These are phyloP conservation scores for Moricandia moricandioides DNA, from an alignment of 345 rosid species.

Conservation along the genomic window DNA sequence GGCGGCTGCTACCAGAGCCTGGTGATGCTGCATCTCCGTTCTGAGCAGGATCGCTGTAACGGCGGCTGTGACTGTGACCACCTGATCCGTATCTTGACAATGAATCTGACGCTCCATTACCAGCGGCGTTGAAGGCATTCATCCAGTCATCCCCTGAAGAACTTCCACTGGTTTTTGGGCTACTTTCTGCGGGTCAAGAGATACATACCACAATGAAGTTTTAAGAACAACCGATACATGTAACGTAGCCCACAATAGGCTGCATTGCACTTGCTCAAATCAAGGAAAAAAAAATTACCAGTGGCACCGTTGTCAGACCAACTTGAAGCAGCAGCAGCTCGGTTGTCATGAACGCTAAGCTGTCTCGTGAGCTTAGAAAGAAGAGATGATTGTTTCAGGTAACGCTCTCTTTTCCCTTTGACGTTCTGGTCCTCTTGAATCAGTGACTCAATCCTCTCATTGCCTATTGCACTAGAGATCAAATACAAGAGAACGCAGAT, in stretches of 20 bases:
- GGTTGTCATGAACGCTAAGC: slow-evolving; percentile 86
- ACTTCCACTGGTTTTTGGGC: slow-evolving; percentile 68
- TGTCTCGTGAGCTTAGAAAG: slow-evolving; percentile 79
- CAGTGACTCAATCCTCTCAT: slow-evolving; percentile 76
- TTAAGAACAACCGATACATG: background rate
- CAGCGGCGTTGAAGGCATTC: slow-evolving; percentile 88
- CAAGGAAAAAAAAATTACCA: slow-evolving; percentile 36
- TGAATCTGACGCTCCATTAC: slow-evolving; percentile 54
- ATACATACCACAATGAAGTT: background rate
- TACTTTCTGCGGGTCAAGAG: slow-evolving; percentile 57
- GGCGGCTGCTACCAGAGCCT: slow-evolving; percentile 52
- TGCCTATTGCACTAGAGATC: slow-evolving; percentile 65
- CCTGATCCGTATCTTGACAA: slow-evolving; percentile 47
- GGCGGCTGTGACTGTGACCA: slow-evolving; percentile 55
- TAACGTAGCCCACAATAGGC: background rate
- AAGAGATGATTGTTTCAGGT: slow-evolving; percentile 81
- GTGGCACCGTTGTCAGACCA: slow-evolving; percentile 56
- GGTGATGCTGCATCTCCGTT: slow-evolving; percentile 67
- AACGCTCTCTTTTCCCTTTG: slow-evolving; percentile 69
- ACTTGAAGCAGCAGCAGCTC: slow-evolving; percentile 82
- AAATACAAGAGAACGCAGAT: slow-evolving; percentile 11
- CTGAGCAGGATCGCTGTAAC: slow-evolving; percentile 69
- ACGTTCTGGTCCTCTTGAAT: slow-evolving; percentile 90
- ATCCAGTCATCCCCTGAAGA: slow-evolving; percentile 91
- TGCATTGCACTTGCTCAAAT: background rate